phyloP scores from a whole-genome alignment of 2,329 filamentous ascomycete species.

The Sarocladium brachiariae region DNA sequence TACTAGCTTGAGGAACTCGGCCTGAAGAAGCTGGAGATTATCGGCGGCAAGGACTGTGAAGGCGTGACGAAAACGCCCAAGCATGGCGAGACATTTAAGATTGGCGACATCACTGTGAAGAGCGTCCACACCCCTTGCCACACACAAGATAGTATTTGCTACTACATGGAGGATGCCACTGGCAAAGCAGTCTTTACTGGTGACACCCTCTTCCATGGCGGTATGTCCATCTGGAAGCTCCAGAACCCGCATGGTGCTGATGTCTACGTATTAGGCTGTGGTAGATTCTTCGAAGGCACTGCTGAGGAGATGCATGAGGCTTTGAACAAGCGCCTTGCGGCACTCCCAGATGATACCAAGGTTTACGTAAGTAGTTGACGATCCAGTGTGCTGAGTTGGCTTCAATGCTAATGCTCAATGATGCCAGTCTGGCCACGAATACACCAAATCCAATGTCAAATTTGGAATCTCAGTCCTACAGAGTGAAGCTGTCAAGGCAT shows the following conservation, averaged over 20 bases:
- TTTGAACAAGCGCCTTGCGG: conserved; percentile 75
- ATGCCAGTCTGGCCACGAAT: conserved; percentile 97
- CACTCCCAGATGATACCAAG: conserved; percentile 81
- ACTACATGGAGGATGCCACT: conserved; percentile 74
- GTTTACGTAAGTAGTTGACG: conserved; percentile 83
- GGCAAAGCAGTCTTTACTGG: conserved; percentile 83
- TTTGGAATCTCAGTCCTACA: conserved; percentile 74
- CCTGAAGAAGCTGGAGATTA: conserved; percentile 63
- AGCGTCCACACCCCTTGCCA: conserved; percentile 96
- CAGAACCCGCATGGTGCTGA: conserved; percentile 9
- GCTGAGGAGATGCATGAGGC: conserved; percentile 89
- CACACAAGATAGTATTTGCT: conserved; percentile 98
- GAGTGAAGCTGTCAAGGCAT: conserved; percentile 66
- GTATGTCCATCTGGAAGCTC: conserved; percentile 33
- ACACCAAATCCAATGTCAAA: conserved; percentile 93
- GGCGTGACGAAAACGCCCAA: conserved; percentile 70
- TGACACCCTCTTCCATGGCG: conserved; percentile 91
- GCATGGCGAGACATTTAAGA: conserved; percentile 70
- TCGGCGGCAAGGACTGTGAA: conserved; percentile 82
- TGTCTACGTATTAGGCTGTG: conserved; percentile 59
- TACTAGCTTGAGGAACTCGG: conserved; percentile 35
- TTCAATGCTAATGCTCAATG: no score
- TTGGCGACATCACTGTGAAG: conserved; percentile 77
- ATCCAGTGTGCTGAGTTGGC: no score
- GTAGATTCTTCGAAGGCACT: conserved; percentile 90